A percentile compares a stretch with the other conserved stretches of the same genome.
Conservation (phyloP, 768 basidiomycete genomes). For the Termitomyces sp. region DNA sequence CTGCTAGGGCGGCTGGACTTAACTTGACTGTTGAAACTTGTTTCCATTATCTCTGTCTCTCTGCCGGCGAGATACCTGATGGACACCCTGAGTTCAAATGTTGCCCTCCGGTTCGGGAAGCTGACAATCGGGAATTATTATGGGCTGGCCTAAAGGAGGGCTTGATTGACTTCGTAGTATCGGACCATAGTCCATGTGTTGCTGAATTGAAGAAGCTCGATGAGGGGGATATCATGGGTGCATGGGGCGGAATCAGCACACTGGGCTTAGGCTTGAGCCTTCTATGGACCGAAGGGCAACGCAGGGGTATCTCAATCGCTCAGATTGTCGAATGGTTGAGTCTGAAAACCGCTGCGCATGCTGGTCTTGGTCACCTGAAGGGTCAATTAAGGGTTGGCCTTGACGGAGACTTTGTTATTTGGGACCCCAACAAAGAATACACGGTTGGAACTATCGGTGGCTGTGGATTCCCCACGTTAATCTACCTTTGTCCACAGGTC, state of each 20-base stretch:
- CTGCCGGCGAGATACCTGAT: constrained; percentile 65
- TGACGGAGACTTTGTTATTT: constrained; percentile 86
- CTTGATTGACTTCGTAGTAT: constrained; percentile 88
- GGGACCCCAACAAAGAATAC: constrained; percentile 58
- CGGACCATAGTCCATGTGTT: constrained; percentile 93
- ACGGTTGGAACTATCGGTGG: constrained; percentile 22
- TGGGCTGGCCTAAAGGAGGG: constrained; percentile 83
- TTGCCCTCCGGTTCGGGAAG: constrained; percentile 86
- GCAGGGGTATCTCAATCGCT: constrained; percentile 50
- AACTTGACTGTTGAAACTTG: constrained; percentile 93
- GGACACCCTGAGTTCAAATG: constrained; percentile 90
- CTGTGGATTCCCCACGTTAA: neutral
- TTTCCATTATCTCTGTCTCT: constrained; percentile 90
- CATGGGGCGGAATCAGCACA: constrained; percentile 94
- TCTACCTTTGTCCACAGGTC: constrained; percentile 41
- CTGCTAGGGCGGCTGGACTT: constrained; percentile 57
- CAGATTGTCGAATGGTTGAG: constrained; percentile 75
- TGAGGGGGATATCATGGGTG: constrained; percentile 76
- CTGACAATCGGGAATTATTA: constrained; percentile 64
- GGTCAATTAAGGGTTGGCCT: constrained; percentile 68
- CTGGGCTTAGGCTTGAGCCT: constrained; percentile 87
- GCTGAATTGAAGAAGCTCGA: constrained; percentile 74
- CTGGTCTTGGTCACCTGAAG: constrained; percentile 64
- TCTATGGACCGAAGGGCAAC: constrained; percentile 80
- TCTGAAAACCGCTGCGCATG: constrained; percentile 71